Percentiles rank a stretch among this genome's conserved stretches.
These are phyloP conservation scores for Vitis amurensis DNA, from an alignment of 164 flowering plant genomes.

Conservation along the genomic window DNA sequence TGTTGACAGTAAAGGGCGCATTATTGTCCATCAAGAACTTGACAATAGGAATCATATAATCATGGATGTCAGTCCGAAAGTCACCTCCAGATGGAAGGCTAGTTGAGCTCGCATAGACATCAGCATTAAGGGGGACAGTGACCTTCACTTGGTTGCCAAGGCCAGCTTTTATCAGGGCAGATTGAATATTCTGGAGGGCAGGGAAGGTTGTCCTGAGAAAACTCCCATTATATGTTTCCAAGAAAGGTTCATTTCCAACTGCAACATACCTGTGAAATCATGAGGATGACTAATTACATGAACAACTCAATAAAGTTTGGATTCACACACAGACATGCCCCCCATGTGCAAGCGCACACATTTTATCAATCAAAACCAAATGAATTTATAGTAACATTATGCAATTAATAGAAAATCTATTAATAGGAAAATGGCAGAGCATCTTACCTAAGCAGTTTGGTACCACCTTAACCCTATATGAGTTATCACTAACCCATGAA, in stretches of 20 bases:
- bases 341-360: too few species aligned
- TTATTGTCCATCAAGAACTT: conserved; percentile 70
- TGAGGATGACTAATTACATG: background rate
- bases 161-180: conserved; percentile 80
- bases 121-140: conserved; percentile 79
- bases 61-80: conserved; percentile 76
- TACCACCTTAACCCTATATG: too few species aligned
- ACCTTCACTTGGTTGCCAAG: conserved; percentile 60
- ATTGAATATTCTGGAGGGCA: conserved; percentile 77
- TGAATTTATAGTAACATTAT: too few species aligned
- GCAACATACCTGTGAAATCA: conserved; percentile 71
- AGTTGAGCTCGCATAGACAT: conserved; percentile 56
- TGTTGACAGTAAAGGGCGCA: conserved; percentile 78
- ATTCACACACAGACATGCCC: too few species aligned
- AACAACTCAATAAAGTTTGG: too few species aligned
- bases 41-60: conserved; percentile 61
- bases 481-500: too few species aligned
- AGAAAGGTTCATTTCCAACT: conserved; percentile 92
- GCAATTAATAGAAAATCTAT: too few species aligned
- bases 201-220: conserved; percentile 71
- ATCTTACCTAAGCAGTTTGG: too few species aligned
- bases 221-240: conserved; percentile 72
- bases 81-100: conserved; percentile 77
- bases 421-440: too few species aligned
- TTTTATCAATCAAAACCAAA: too few species aligned